Conservation (phyloP, 495 filamentous ascomycete species). For the Mycothermus thermophilus region DNA sequence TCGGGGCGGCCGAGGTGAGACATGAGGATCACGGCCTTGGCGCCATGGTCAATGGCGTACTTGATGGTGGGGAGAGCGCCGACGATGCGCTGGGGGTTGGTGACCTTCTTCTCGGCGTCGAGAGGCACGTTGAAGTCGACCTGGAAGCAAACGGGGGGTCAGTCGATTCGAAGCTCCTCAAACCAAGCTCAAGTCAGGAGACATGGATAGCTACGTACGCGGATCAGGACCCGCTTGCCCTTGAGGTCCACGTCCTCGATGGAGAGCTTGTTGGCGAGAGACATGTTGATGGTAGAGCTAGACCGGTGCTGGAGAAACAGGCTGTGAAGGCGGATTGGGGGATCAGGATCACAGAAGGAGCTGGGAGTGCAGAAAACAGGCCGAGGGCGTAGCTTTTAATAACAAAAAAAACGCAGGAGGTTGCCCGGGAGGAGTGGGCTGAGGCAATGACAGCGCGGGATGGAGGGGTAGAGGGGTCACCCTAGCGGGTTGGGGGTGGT, state of each 20-base stretch:
- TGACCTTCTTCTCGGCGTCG: slow-evolving; percentile 78
- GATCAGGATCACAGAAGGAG: no score
- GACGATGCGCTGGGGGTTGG: slow-evolving; percentile 96
- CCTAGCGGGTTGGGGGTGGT: no score
- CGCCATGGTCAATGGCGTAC: slow-evolving; percentile 86
- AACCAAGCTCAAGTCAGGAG: no score
- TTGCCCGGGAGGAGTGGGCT: no score
- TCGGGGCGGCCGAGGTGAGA: slow-evolving; percentile 95
- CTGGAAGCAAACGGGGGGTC: no score
- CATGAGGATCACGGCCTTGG: slow-evolving; percentile 94
- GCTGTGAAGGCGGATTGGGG: no score
- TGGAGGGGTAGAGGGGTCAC: slow-evolving; percentile 19
- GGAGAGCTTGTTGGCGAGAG: slow-evolving; percentile 94
- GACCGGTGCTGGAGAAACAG: no score
- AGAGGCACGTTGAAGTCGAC: slow-evolving; percentile 99
- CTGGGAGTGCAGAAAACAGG: slow-evolving; percentile 2
- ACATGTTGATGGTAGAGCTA: slow-evolving; percentile 73
- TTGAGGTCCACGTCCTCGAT: slow-evolving; percentile 94
- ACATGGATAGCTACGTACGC: slow-evolving; percentile 64
- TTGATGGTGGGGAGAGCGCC: slow-evolving; percentile 97
- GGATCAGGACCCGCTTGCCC: slow-evolving; percentile 93
- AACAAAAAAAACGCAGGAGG: no score
- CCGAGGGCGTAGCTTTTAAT: slow-evolving; percentile 2
- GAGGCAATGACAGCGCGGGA: slow-evolving; percentile 4
- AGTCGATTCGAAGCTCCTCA: no score